These are phyloP conservation scores for Oxyria digyna DNA, from an alignment of 148 eudicot species.

Conservation along the genomic window DNA sequence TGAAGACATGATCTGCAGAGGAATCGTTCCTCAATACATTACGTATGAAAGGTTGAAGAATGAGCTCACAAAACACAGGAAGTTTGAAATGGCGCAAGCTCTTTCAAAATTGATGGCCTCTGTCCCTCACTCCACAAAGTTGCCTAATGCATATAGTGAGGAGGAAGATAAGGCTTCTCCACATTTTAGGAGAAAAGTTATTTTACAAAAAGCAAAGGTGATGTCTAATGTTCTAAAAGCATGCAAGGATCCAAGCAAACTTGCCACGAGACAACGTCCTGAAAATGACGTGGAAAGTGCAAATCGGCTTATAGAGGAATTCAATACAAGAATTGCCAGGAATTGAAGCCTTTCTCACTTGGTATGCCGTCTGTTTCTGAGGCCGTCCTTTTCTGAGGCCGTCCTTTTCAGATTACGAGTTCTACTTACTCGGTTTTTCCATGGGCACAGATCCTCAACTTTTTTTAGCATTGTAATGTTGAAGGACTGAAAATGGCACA, in stretches of 20 bases:
- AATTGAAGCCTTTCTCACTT: not conserved
- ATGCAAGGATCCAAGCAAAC: slow-evolving; percentile 25
- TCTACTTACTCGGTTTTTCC: too few relatives aligned
- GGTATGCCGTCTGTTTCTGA: too few relatives aligned
- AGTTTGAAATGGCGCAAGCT: slow-evolving; percentile 24
- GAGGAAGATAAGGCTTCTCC: slow-evolving; percentile 15
- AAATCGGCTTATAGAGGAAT: slow-evolving; percentile 9
- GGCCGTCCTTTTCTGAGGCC: too few relatives aligned
- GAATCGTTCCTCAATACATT: slow-evolving; percentile 38
- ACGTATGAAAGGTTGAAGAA: slow-evolving; percentile 34
- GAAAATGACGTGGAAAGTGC: slow-evolving; percentile 13
- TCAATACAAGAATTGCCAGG: not conserved
- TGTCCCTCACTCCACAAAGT: slow-evolving; percentile 29
- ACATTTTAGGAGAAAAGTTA: slow-evolving; percentile 28
- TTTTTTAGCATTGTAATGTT: too few relatives aligned
- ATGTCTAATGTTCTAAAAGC: slow-evolving; percentile 45
- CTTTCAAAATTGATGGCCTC: slow-evolving; percentile 31
- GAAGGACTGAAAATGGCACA: too few relatives aligned
- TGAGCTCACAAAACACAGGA: slow-evolving; percentile 42
- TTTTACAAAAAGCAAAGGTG: slow-evolving; percentile 43
- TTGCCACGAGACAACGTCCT: slow-evolving; percentile 19
- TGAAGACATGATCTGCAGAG: slow-evolving; percentile 43
- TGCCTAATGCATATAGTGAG: slow-evolving; percentile 26
- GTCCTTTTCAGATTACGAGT: too few relatives aligned
- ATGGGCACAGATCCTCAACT: too few relatives aligned